These are phyloP conservation scores for Hanseniaspora valbyensis DNA, from an alignment of 805 yeast species.

Conservation along the genomic window DNA sequence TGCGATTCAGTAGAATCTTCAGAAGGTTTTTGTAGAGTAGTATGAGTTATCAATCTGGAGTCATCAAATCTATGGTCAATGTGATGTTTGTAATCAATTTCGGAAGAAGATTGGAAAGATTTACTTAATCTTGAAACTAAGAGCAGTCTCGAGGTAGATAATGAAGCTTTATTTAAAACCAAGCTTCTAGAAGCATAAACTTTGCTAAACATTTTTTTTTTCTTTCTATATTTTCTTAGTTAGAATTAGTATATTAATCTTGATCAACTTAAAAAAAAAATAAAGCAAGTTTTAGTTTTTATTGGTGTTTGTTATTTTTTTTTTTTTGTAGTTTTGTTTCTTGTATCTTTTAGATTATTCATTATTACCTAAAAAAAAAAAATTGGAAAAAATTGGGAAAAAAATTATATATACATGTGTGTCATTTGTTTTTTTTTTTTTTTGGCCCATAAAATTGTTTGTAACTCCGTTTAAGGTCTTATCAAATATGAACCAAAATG, in stretches of 20 bases:
- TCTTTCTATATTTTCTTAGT: not conserved
- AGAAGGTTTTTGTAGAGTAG: conserved; percentile 20
- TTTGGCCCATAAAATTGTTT: no score
- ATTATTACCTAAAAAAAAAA: no score
- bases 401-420: no score
- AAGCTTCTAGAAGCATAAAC: not conserved
- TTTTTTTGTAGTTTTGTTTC: no score
- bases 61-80: conserved; percentile 16
- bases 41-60: conserved; percentile 19
- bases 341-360: no score
- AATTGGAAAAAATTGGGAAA: no score
- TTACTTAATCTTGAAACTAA: not conserved
- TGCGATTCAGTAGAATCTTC: conserved; percentile 19
- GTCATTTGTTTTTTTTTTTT: no score
- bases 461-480: no score
- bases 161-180: not conserved
- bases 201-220: not conserved
- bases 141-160: not conserved
- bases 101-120: conserved; percentile 3
- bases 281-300: no score
- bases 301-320: no score
- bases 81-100: conserved; percentile 9
- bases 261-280: no score
- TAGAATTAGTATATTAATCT: not conserved
- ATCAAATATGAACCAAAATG: no score